Evolutionary conservation across 164 flowering plant genomes (phyloP).

Genomic region (Hamamelis virginiana): DNA sequence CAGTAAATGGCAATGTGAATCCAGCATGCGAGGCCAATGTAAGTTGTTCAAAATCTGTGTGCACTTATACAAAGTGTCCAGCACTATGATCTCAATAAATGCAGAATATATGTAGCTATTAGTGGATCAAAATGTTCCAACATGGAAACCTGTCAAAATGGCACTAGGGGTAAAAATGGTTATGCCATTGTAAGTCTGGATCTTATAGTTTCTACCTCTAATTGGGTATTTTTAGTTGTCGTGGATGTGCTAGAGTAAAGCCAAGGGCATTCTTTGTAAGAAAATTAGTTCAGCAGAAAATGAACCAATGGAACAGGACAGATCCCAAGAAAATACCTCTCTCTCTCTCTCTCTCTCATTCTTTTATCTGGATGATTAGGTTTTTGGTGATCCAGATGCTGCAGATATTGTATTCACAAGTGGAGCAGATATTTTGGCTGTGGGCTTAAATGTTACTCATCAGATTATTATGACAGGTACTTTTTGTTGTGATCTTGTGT

Average conservation of each 20-base stretch:
- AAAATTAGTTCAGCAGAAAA: too few species aligned
- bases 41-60: constrained; percentile 21
- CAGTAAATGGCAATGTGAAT: constrained; percentile 92
- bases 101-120: not conserved
- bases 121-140: too few species aligned
- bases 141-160: too few species aligned
- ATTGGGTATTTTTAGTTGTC: too few species aligned
- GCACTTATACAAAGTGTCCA: not conserved
- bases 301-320: too few species aligned
- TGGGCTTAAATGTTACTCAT: constrained; percentile 91
- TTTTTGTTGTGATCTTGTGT: not conserved
- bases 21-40: constrained; percentile 99
- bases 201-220: too few species aligned
- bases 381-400: constrained; percentile 95
- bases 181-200: too few species aligned
- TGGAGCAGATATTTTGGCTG: constrained; percentile 84
- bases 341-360: not conserved
- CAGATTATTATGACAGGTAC: constrained; percentile 90
- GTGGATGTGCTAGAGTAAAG: too few species aligned
- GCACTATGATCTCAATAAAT: not conserved
- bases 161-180: too few species aligned
- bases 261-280: too few species aligned
- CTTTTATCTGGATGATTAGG: constrained; percentile 34
- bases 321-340: too few species aligned
- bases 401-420: constrained; percentile 92